Evolutionary conservation across 768 basidiomycete species (phyloP).

Genomic region (Mycena crocata): DNA sequence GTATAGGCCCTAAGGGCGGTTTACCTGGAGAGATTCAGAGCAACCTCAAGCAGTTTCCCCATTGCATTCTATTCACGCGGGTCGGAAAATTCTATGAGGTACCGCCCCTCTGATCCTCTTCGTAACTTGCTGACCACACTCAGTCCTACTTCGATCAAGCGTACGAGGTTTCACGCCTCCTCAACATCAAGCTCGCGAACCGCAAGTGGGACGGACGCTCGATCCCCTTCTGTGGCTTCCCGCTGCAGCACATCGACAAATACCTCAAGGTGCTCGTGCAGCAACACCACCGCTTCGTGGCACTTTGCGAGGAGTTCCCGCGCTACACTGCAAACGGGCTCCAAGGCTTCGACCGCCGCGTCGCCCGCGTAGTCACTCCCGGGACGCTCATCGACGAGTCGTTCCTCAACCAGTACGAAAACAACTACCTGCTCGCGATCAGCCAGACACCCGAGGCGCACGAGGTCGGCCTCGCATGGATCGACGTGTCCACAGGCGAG

Average conservation of each 20-base stretch:
- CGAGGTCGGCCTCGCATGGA: constrained; percentile 86
- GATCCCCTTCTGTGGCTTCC: constrained; percentile 93
- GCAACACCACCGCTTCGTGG: constrained; percentile 85
- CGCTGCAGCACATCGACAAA: constrained; percentile 84
- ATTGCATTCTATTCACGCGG: constrained; percentile 90
- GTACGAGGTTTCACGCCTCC: constrained; percentile 74
- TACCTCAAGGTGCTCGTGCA: constrained; percentile 89
- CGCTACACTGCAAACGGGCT: constrained; percentile 56
- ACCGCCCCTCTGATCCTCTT: constrained; percentile 21
- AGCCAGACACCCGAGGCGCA: constrained; percentile 33
- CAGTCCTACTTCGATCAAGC: constrained; percentile 98
- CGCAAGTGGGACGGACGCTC: constrained; percentile 77
- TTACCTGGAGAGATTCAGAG: constrained; percentile 76
- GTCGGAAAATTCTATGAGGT: constrained; percentile 98
- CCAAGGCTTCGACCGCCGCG: constrained; percentile 81
- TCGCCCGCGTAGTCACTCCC: constrained; percentile 90
- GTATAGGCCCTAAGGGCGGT: constrained; percentile 42
- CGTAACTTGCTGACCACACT: constrained; percentile 21
- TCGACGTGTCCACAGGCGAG: constrained; percentile 94
- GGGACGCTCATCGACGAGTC: constrained; percentile 95
- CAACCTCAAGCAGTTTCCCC: constrained; percentile 83
- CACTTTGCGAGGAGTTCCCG: constrained; percentile 93
- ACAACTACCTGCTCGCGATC: constrained; percentile 89
- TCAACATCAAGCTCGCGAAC: constrained; percentile 87
- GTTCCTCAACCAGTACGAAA: constrained; percentile 87